Conservation (phyloP, 2,329 filamentous ascomycete genomes). For the Ophidiomyces ophidiicola region DNA sequence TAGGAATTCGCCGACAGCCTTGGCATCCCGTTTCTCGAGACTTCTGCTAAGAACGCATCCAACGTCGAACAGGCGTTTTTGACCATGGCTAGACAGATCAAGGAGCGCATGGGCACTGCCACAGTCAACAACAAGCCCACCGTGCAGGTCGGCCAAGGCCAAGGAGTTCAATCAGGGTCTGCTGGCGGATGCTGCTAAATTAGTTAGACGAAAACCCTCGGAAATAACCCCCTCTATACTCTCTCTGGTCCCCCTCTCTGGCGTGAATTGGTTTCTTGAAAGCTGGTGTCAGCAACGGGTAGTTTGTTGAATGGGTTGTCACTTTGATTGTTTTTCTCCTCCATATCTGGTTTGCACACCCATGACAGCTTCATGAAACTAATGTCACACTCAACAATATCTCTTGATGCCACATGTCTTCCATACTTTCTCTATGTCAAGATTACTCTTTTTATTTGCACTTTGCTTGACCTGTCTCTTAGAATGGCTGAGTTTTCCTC, state of each 20-base stretch:
- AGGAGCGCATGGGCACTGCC: conserved; percentile 97
- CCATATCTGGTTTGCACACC: conserved; percentile 6
- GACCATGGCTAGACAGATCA: conserved; percentile 99
- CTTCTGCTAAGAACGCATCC: conserved; percentile 97
- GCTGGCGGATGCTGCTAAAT: conserved; percentile 82
- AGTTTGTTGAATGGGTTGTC: conserved; percentile 12
- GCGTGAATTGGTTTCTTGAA: conserved; percentile 10
- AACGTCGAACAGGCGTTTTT: conserved; percentile 99
- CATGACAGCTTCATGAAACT: conserved; percentile 11
- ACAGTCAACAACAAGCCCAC: conserved; percentile 97
- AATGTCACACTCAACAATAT: conserved; percentile 7
- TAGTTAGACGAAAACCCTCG: conserved; percentile 8
- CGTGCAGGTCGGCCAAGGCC: conserved; percentile 87
- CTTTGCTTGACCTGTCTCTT: conserved; percentile 20
- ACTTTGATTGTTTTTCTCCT: conserved; percentile 11
- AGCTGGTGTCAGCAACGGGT: conserved; percentile 10
- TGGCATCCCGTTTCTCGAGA: conserved; percentile 98
- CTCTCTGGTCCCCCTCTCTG: conserved; percentile 2
- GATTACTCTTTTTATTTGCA: conserved; percentile 17
- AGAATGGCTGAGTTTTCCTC: conserved; percentile 16
- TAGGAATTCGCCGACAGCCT: conserved; percentile 98
- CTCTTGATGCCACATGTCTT: conserved; percentile 7
- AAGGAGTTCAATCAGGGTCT: conserved; percentile 79
- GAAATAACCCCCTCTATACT: conserved; percentile 4
- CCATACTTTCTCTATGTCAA: conserved; percentile 10